Evolutionary conservation across 192 early-diverging fungal genomes (phyloP).

Genomic region (Chytriomyces hyalinus): DNA sequence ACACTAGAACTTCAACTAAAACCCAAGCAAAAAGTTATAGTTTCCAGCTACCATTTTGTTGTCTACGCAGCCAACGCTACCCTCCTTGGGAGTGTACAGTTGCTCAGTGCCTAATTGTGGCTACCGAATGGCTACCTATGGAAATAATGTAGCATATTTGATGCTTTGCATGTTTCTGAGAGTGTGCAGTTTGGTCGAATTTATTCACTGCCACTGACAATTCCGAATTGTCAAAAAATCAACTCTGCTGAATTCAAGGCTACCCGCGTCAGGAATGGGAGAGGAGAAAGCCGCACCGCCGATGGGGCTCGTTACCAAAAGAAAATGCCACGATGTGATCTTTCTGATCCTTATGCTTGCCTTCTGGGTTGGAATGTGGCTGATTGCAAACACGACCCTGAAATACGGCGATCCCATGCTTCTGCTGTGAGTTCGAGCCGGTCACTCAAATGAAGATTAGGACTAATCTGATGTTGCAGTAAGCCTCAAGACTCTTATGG

Average conservation of each 20-base stretch:
- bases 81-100: no score
- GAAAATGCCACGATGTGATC: slow-evolving; percentile 31
- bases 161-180: no score
- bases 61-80: no score
- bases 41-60: no score
- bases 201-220: not conserved
- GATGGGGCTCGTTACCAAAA: slow-evolving; percentile 16
- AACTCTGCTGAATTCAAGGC: not conserved
- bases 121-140: no score
- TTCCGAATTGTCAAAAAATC: not conserved
- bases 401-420: slow-evolving; percentile 23
- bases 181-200: not conserved
- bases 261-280: not conserved
- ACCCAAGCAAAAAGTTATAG: no score
- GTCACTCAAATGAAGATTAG: not conserved
- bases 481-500: slow-evolving; percentile 19
- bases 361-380: slow-evolving; percentile 35
- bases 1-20: no score
- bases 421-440: slow-evolving; percentile 23
- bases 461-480: not conserved
- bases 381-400: slow-evolving; percentile 30
- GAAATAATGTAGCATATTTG: no score
- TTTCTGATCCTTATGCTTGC: slow-evolving; percentile 31
- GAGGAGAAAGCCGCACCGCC: not conserved
- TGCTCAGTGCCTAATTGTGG: no score